Base-by-base conservation (phyloP, 306 rosid genomes). In the Dryas drummondii region DNA sequence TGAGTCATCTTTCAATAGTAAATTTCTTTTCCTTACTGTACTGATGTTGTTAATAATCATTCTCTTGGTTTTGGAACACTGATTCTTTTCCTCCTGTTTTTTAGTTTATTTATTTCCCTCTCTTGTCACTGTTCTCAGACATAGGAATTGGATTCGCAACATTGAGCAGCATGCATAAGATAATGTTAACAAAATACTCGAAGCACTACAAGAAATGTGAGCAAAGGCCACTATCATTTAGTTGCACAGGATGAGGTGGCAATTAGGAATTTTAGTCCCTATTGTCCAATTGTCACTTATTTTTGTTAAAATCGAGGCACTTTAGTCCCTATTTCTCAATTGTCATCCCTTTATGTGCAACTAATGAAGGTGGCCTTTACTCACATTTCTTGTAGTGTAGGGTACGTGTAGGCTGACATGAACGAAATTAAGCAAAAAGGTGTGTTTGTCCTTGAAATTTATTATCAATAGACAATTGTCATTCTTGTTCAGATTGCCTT, bases 101-200 rank as follows among this genome's bases (percentile, higher is more conserved):
- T 5, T 2, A 26, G 56, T 16, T 58, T 72, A 2, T 14, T 32
- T 15, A 69, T 68, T 4, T 68, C 9, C 22, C 42, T 53, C 42
- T 22, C 55, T 75, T 75, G 49, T 40, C 76, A 69, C 55, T 73
- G 47, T 76, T 81, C 86, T 70, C 96, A 94, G 97, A 94, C 78
- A 94, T 94, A 88, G 91, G 84, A 94, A 90, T 71, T 94, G 98
- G 98, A 94, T 91, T 82, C 93, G 89, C 72, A 94, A 89, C 87
- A 94, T 94, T 42, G 98, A 92, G 84, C 98, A 94, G 65, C 97
- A 92, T 85, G 97, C 98, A 77, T 91, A 96, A 14, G 97, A 94
- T 83, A 91, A 90, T 62, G 96, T 94, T 27, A 94, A 90, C 90
- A 94, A 90, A 84, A 86, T 94, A 78, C 83, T 94, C 75, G n/a